A percentile compares a stretch with the other conserved stretches of the same genome.
Conservation (phyloP, 176 grass and related monocot species). For the Oryza glumipatula region DNA sequence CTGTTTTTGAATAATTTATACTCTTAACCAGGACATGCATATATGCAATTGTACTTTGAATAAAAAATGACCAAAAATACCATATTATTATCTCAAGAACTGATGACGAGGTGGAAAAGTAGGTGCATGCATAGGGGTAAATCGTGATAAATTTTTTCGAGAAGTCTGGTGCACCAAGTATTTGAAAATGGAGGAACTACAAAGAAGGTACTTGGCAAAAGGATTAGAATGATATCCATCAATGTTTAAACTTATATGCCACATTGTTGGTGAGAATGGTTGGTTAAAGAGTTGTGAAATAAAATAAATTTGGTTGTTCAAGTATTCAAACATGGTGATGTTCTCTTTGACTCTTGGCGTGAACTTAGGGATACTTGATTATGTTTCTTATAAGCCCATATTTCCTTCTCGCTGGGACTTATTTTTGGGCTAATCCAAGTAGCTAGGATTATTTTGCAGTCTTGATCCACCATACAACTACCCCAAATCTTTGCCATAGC, state of each 20-base stretch:
- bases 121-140: neutral
- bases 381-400: neutral
- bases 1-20: neutral
- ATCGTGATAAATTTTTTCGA: neutral
- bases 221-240: neutral
- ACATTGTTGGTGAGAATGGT: neutral
- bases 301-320: slow-evolving; percentile 12
- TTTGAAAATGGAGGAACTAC: neutral
- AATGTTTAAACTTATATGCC: neutral
- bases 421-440: neutral
- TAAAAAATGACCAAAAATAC: neutral
- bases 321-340: neutral
- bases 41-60: neutral
- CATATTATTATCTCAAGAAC: neutral
- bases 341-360: no score
- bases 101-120: neutral
- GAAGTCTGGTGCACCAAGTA: neutral
- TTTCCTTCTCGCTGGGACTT: neutral
- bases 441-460: slow-evolving; percentile 4
- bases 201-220: neutral
- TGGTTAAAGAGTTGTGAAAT: neutral
- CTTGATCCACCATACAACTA: neutral
- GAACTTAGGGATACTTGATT: neutral
- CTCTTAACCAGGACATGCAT: neutral
- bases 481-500: neutral